Base-by-base conservation (phyloP, 208 protist genomes). In the Sergeia podlipaevii region DNA sequence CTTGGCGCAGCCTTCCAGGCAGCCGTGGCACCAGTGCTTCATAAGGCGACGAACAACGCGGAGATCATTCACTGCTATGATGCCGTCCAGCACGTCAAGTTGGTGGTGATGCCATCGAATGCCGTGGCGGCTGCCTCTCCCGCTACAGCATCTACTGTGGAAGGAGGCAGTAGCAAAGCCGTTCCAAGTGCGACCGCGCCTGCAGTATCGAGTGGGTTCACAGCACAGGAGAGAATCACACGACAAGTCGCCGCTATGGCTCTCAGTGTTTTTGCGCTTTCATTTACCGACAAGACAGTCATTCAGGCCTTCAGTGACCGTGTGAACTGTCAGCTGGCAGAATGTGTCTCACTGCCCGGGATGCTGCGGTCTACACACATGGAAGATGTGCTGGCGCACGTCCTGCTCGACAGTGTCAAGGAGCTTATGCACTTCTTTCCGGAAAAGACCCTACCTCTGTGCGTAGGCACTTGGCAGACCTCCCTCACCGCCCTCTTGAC, bases 381-480 rank as follows among this genome's bases (percentile, higher is more conserved):
- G n/a, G n/a, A n/a, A n/a, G n/a, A n/a, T n/a, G 13, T 23, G 13
- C 55, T 38, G 26, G 59, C 63, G 63, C 50, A 61, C 43, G 34
- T 13, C 1, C 3, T 70, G 11, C 32, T 43, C 13, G 48, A 55
- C 39, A 57, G 42, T 1, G 42, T 73, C 0, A 60, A 62, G 50
- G 60, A 61, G 29, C 61, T 74, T 41, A 50, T 84, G 18, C 62
- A 61, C 36, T 84, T 77, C 51, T 74, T 68, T 23, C 80, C 80
- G 5, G 69, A 84, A 1, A 71, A 75, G 30, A 75, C 71, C 24
- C 67, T 71, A 6, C 57, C 60, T 5, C 55, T 65, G 34, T 89
- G 80, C 44, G 55, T 71, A 13, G 34, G 27, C 3, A 49, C 46
- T 7, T 87, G 79, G 79, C 64, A 61, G 3, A 39, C 56, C 18